Conservation (phyloP, 2,329 filamentous ascomycete genomes). For the Phyllosticta citribraziliensis region DNA sequence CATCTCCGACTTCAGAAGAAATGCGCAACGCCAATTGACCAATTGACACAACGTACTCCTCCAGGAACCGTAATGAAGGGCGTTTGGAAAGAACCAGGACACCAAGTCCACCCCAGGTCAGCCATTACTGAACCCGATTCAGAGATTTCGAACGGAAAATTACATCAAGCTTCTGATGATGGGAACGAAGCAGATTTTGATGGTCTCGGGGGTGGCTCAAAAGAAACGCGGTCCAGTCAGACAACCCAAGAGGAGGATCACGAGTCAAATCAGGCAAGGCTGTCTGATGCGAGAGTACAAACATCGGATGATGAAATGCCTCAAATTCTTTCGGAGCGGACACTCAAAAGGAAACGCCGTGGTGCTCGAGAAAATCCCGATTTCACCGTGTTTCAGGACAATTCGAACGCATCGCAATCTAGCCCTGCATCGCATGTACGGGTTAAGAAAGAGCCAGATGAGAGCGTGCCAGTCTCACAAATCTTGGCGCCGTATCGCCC, state of each 20-base stretch:
- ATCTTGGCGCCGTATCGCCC: background rate
- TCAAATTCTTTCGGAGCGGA: conserved; percentile 31
- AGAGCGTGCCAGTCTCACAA: conserved; percentile 17
- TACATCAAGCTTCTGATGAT: background rate
- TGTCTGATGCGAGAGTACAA: background rate
- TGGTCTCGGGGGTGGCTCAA: background rate
- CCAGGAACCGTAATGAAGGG: background rate
- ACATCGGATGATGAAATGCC: conserved; percentile 30
- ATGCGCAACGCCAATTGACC: background rate
- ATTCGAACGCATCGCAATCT: background rate
- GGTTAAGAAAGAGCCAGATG: conserved; percentile 31
- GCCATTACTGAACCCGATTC: background rate
- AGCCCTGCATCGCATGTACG: conserved; percentile 17
- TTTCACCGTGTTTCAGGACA: conserved; percentile 14
- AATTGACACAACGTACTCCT: background rate
- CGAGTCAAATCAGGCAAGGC: conserved; percentile 12
- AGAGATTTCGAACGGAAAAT: background rate
- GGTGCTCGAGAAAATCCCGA: conserved; percentile 10
- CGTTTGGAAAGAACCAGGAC: background rate
- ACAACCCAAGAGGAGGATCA: conserved; percentile 31
- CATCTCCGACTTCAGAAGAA: background rate
- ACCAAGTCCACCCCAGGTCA: background rate
- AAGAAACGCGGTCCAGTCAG: conserved; percentile 29
- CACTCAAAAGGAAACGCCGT: conserved; percentile 34
- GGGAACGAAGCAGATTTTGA: background rate